Evolutionary conservation across 306 rosid species (phyloP).

Genomic region (Glycine latifolia): DNA sequence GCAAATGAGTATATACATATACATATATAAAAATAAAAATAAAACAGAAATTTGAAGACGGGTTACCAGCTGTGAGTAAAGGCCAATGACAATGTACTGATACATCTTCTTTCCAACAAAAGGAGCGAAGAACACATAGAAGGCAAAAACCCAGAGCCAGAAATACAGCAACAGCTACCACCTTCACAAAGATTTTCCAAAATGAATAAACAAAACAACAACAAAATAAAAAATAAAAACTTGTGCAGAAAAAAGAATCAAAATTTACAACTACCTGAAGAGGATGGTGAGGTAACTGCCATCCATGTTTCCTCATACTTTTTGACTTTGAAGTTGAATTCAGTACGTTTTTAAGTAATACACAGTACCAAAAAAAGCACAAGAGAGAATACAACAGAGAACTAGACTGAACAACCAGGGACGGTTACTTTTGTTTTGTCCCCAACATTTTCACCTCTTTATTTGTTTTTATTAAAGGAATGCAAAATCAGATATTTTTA

Average conservation of each 20-base stretch:
- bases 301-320: slow-evolving; percentile 91
- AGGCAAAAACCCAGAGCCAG: slow-evolving; percentile 93
- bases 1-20: too few species aligned
- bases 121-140: slow-evolving; percentile 93
- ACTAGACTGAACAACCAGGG: slow-evolving; percentile 28
- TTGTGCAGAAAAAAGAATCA: background rate
- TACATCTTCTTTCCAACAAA: slow-evolving; percentile 75
- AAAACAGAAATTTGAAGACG: background rate
- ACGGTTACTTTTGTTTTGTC: background rate
- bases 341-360: background rate
- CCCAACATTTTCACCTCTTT: slow-evolving; percentile 46
- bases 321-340: slow-evolving; percentile 25
- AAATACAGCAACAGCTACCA: slow-evolving; percentile 92
- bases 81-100: slow-evolving; percentile 77
- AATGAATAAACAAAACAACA: slow-evolving; percentile 12
- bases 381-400: slow-evolving; percentile 21
- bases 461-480: slow-evolving; percentile 21
- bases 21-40: too few species aligned
- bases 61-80: slow-evolving; percentile 84
- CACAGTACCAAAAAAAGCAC: slow-evolving; percentile 4
- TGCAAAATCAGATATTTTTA: slow-evolving; percentile 50
- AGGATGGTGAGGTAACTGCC: slow-evolving; percentile 94
- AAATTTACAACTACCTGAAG: slow-evolving; percentile 65
- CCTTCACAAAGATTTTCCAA: slow-evolving; percentile 53
- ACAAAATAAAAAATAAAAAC: background rate